Base-by-base conservation (phyloP, 2,329 filamentous ascomycete genomes). In the Stylonectria norvegica region DNA sequence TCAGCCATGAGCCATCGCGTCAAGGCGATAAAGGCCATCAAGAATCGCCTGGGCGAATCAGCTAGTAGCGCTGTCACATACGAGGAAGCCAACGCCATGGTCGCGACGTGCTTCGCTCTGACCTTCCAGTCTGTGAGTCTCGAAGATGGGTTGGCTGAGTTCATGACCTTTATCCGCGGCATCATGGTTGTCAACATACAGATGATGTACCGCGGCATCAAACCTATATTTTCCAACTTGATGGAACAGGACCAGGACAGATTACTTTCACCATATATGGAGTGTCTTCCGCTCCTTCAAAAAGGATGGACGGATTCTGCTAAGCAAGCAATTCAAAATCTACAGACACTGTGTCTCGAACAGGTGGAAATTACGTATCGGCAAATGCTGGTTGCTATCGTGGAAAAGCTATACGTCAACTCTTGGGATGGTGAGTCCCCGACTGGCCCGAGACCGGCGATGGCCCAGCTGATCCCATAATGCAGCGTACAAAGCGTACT, bases 1-100 rank as follows among this genome's bases (percentile, higher is more conserved):
- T 71, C 75, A 20, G 81, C 82, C 29, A 77, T 86, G 64, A 67
- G 68, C 23, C 83, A 86, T 58, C 78, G 83, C 15, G 65, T 84
- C 37, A 77, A 83, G 43, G 81, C 83, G 5, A 78, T 86, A 52
- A 73, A 73, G 43, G 72, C 77, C 5, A 76, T 83, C 50, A 81
- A 82, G 58, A 72, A 71, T 48, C 69, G 72, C 1, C 61, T 83
- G 3, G 58, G 65, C 9, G 65, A 69, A 33, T 62, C 65, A 4
- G 55, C 72, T 15, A 63, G 65, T 52, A 55, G 61, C 4, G 63
- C 61, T 20, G 66, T 66, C 4, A 64, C 64, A 1, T 67, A 69
- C 34, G 75, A 77, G 41, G 75, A 81, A 52, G 72, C 74, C 36
- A 81, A 81, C 50, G 77, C 78, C 5, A 66, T 81, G 30, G 64